Evolutionary conservation across 768 basidiomycete species (phyloP).

Genomic region (Russula vinacea): DNA sequence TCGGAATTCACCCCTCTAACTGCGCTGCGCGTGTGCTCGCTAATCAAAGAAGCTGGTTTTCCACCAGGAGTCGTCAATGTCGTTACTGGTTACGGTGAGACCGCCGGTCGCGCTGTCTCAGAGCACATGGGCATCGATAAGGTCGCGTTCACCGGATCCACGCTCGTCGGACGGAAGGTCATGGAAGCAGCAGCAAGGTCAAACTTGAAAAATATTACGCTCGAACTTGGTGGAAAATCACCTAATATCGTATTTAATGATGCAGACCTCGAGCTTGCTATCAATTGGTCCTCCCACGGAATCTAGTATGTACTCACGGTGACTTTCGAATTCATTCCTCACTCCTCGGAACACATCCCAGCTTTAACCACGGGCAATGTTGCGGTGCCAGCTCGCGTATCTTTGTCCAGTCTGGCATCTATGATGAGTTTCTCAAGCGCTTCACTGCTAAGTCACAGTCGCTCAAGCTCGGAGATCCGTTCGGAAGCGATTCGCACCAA

Average conservation of each 20-base stretch:
- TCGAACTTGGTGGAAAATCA: slow-evolving; percentile 71
- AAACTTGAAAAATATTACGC: slow-evolving; percentile 67
- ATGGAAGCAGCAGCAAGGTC: slow-evolving; percentile 56
- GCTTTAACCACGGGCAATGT: slow-evolving; percentile 72
- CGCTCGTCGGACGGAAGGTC: slow-evolving; percentile 59
- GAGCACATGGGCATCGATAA: slow-evolving; percentile 56
- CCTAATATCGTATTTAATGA: slow-evolving; percentile 61
- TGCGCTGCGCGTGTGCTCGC: slow-evolving; percentile 45
- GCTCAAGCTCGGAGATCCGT: slow-evolving; percentile 71
- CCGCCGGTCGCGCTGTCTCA: slow-evolving; percentile 56
- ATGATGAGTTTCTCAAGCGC: slow-evolving; percentile 66
- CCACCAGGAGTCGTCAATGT: slow-evolving; percentile 64
- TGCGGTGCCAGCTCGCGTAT: slow-evolving; percentile 82
- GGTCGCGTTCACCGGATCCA: slow-evolving; percentile 70
- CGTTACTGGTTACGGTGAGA: slow-evolving; percentile 52
- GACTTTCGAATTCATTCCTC: neutral
- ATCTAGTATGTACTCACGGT: slow-evolving; percentile 46
- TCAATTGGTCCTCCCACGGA: slow-evolving; percentile 56
- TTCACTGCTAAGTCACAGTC: slow-evolving; percentile 54
- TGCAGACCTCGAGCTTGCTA: slow-evolving; percentile 55
- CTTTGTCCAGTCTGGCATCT: slow-evolving; percentile 74
- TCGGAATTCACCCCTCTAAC: slow-evolving; percentile 62
- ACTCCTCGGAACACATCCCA: slow-evolving; percentile 31
- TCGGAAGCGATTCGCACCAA: slow-evolving; percentile 55
- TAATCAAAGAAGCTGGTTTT: slow-evolving; percentile 57